Conservation (phyloP, 1,139 yeast species). For the Geotrichum carabidarum region DNA sequence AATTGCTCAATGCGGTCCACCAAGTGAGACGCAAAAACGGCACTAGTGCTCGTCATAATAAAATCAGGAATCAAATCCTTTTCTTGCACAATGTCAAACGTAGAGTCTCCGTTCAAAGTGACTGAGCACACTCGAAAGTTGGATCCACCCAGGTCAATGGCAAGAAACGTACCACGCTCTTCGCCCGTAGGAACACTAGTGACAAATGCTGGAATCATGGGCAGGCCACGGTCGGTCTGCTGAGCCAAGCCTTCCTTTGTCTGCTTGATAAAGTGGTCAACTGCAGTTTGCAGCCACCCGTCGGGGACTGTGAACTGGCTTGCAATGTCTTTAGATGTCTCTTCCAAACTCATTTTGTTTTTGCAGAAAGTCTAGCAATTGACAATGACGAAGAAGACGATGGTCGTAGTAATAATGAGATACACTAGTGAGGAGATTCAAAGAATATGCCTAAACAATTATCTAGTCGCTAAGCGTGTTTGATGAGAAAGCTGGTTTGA, state of each 20-base stretch:
- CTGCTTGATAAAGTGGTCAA: conserved; percentile 50
- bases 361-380: neutral
- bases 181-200: conserved; percentile 75
- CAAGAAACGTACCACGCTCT: conserved; percentile 70
- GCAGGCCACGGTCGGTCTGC: conserved; percentile 51
- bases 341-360: neutral
- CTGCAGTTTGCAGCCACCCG: conserved; percentile 51
- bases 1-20: conserved; percentile 66
- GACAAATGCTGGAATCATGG: conserved; percentile 86
- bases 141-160: conserved; percentile 87
- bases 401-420: neutral
- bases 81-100: conserved; percentile 63
- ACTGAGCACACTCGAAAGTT: conserved; percentile 88
- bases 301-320: conserved; percentile 52
- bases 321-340: conserved; percentile 40
- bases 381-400: too few relatives aligned
- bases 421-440: too few relatives aligned
- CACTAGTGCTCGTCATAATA: conserved; percentile 55
- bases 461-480: neutral
- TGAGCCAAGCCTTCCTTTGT: conserved; percentile 50
- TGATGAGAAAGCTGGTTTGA: neutral
- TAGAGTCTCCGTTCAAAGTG: conserved; percentile 69
- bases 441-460: neutral
- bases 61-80: conserved; percentile 71
- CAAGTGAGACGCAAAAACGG: conserved; percentile 60